Percentiles rank a stretch among this genome's conserved stretches.
These are phyloP conservation scores for Esteya vermicola DNA, from an alignment of 2,329 filamentous ascomycete genomes.

Conservation along the genomic window DNA sequence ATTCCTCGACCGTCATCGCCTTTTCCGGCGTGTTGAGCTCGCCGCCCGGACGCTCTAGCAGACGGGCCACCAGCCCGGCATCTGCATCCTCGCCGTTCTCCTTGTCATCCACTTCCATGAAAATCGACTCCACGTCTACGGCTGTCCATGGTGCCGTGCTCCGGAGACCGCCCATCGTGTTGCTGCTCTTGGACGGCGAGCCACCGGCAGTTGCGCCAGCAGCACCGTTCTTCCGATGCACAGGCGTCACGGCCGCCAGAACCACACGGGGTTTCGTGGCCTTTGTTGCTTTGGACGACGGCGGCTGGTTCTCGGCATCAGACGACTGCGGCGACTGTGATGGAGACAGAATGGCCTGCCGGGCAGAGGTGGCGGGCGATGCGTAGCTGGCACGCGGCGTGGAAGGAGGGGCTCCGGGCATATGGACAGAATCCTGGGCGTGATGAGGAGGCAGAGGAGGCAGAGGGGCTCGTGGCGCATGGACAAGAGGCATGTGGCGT, in stretches of 20 bases:
- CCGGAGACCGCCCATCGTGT: constrained; percentile 38
- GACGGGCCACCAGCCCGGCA: constrained; percentile 26
- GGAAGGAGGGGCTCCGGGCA: constrained; percentile 18
- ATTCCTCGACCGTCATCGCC: constrained; percentile 86
- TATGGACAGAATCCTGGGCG: too few species aligned
- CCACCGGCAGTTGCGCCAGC: too few species aligned
- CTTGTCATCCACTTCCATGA: constrained; percentile 31
- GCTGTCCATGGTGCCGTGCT: constrained; percentile 54
- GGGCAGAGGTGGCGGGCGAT: constrained; percentile 32
- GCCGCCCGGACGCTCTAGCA: constrained; percentile 40
- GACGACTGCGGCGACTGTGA: constrained; percentile 62
- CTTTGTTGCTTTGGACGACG: constrained; percentile 39
- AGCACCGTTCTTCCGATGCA: too few species aligned
- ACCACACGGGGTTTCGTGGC: constrained; percentile 36
- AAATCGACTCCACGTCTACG: constrained; percentile 61
- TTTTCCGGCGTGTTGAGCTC: constrained; percentile 64
- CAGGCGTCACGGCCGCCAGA: constrained; percentile 32
- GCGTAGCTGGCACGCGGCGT: constrained; percentile 25
- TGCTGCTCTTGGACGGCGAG: constrained; percentile 47
- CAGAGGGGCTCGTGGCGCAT: too few species aligned
- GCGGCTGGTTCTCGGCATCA: constrained; percentile 67
- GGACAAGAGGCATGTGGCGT: too few species aligned
- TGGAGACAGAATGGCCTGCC: constrained; percentile 41
- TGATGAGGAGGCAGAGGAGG: background rate
- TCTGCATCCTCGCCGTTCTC: constrained; percentile 37